A percentile compares a stretch with the other conserved stretches of the same genome.
Evolutionary conservation across 257 asterid genomes (phyloP).

Genomic region (Solanum bukasovii): DNA sequence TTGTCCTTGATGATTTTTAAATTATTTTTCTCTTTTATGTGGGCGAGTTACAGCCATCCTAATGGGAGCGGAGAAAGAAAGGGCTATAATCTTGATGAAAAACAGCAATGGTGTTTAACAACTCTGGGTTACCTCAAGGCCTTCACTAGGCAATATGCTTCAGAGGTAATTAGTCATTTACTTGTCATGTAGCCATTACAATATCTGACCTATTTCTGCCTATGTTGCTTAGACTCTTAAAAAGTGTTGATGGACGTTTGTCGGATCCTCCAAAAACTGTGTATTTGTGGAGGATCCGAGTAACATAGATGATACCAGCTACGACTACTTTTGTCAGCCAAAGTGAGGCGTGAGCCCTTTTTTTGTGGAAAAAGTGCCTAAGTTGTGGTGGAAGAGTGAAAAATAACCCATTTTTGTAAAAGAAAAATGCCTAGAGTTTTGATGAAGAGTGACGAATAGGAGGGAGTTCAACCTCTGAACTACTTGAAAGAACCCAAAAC

Average conservation of each 20-base stretch:
- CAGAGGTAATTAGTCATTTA: slow-evolving; percentile 46
- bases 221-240: not conserved
- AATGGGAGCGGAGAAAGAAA: slow-evolving; percentile 37
- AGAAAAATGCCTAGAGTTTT: not conserved
- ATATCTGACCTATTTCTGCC: not conserved
- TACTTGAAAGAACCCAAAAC: not conserved
- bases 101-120: slow-evolving; percentile 91
- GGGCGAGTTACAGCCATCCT: slow-evolving; percentile 25
- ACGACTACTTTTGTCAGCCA: not conserved
- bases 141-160: slow-evolving; percentile 82
- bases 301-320: not conserved
- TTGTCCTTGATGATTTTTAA: not conserved
- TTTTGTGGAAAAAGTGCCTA: not conserved
- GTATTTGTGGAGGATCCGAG: not conserved
- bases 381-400: not conserved
- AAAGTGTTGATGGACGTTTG: not conserved
- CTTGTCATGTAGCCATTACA: not conserved
- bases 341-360: not conserved
- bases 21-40: not conserved
- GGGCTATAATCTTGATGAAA: slow-evolving; percentile 65
- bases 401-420: not conserved
- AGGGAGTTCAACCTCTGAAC: not conserved
- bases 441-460: not conserved
- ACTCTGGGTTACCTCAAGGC: slow-evolving; percentile 93
- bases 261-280: not conserved